Percentiles rank a stretch among this genome's conserved stretches.
These are phyloP conservation scores for Angomonas desouzai DNA, from an alignment of 208 protist genomes.

Conservation along the genomic window DNA sequence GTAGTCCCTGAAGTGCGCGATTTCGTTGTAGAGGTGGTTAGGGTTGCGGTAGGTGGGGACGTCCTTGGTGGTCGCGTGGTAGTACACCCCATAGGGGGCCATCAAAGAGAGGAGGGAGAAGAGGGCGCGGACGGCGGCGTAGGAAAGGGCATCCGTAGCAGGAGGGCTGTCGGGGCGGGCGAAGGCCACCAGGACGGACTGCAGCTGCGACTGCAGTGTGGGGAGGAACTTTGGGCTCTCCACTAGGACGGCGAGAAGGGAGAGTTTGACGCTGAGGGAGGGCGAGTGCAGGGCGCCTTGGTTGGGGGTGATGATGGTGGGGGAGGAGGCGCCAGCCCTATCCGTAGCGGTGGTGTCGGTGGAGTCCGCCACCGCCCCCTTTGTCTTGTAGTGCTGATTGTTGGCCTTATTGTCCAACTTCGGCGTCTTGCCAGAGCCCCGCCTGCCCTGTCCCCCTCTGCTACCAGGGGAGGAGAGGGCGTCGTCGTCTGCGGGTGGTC, in stretches of 20 bases:
- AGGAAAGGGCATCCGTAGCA: neutral
- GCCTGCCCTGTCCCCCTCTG: too few relatives aligned
- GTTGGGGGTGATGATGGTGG: neutral
- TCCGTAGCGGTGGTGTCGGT: neutral
- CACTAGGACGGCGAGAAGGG: neutral
- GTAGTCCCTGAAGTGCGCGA: neutral
- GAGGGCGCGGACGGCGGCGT: neutral
- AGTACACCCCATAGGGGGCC: neutral
- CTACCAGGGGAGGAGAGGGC: neutral
- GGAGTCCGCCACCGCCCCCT: neutral
- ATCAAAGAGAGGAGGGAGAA: neutral
- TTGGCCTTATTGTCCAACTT: slow-evolving; percentile 2
- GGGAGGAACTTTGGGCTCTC: neutral
- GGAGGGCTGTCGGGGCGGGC: neutral
- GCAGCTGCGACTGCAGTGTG: neutral
- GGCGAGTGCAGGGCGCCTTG: too few relatives aligned
- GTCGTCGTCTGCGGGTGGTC: neutral
- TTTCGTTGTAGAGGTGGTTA: neutral
- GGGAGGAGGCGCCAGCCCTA: neutral
- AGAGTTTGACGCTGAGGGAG: neutral
- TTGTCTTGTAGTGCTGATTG: neutral
- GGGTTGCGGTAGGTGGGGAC: neutral
- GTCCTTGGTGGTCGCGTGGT: neutral
- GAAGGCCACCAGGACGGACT: neutral
- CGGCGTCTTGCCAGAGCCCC: too few relatives aligned